Conservation (phyloP, 345 rosid species). For the Populus pruinosa region DNA sequence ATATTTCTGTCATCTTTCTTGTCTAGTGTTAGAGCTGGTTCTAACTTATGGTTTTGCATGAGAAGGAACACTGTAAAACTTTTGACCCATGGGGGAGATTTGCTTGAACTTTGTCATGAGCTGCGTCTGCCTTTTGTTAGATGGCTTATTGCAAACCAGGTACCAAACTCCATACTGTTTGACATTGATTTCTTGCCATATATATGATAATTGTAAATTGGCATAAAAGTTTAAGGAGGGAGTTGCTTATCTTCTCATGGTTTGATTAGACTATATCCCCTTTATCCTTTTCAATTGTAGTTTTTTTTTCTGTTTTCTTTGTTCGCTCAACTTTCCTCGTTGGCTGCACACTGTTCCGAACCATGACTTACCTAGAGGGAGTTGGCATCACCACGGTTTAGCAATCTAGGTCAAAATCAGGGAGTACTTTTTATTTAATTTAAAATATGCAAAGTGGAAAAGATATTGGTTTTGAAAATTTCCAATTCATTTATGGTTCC, state of each 20-base stretch:
- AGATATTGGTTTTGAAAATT: background rate
- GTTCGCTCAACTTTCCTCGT: background rate
- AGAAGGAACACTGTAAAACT: constrained; percentile 85
- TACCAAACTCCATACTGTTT: constrained; percentile 18
- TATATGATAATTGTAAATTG: background rate
- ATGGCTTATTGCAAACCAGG: constrained; percentile 75
- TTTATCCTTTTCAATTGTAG: too few species aligned
- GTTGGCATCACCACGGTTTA: background rate
- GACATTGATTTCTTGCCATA: background rate
- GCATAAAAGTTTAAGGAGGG: background rate
- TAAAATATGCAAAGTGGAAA: background rate
- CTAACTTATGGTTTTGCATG: constrained; percentile 28
- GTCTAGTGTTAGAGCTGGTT: constrained; percentile 20
- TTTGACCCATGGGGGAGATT: constrained; percentile 84
- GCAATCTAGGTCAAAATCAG: background rate
- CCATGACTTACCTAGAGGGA: background rate
- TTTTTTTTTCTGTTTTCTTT: background rate
- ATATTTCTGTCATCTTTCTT: constrained; percentile 8
- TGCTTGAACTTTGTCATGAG: constrained; percentile 90
- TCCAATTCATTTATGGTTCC: background rate
- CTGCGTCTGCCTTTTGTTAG: constrained; percentile 76
- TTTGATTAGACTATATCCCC: background rate
- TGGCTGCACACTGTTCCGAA: background rate
- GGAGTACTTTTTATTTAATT: background rate
- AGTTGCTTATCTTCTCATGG: background rate